These are phyloP conservation scores for Epithemia pelagica DNA, from an alignment of 108 stramenopile genomes.

Conservation along the genomic window DNA sequence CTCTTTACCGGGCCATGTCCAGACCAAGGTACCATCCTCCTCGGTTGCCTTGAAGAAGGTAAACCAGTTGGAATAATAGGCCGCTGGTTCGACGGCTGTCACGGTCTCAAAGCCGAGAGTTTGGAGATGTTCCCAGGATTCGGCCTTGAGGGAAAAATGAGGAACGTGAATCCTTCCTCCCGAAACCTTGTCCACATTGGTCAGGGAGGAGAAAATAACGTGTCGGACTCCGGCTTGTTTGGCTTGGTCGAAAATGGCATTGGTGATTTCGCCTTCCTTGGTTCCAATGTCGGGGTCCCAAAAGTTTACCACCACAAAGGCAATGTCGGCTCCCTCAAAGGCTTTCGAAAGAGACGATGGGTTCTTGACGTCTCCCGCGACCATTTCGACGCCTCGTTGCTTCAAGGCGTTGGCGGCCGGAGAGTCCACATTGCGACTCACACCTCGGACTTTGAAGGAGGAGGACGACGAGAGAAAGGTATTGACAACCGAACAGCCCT, in stretches of 20 bases:
- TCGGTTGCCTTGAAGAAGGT: no score
- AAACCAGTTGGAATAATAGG: no score
- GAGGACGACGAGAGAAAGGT: conserved; percentile 3
- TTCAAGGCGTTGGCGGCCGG: not conserved
- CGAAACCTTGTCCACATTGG: conserved; percentile 1
- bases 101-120: no score
- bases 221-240: conserved; percentile 8
- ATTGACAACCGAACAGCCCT: conserved; percentile 7
- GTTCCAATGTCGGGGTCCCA: conserved; percentile 5
- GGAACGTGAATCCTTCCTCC: not conserved
- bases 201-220: conserved; percentile 2
- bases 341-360: not conserved
- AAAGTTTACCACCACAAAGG: conserved; percentile 7
- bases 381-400: conserved; percentile 1
- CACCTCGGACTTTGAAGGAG: conserved; percentile 8
- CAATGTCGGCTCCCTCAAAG: conserved; percentile 4
- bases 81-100: no score
- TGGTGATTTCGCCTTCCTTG: conserved; percentile 5
- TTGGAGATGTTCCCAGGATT: no score
- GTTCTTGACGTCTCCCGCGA: conserved; percentile 4
- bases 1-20: no score
- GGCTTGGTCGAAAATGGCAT: conserved; percentile 3
- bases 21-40: no score
- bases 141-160: no score
- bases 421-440: no score